Base-by-base conservation (phyloP, 306 rosid species). In the Carpinus fangiana region DNA sequence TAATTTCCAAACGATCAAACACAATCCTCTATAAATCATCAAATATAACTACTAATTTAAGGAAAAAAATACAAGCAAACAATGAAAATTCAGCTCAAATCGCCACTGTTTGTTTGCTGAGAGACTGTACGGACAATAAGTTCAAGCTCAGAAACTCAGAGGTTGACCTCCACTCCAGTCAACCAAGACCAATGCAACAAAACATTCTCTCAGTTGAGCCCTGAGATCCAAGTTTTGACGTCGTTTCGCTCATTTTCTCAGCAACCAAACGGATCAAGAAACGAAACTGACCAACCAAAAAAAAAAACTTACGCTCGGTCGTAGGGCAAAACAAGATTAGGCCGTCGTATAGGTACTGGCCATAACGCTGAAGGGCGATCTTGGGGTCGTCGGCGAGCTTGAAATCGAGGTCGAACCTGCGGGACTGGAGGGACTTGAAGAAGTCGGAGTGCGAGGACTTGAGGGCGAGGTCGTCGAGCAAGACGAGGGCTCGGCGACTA, bases 381-480 rank as follows among this genome's bases (percentile, higher is more conserved):
- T 91, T 89, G 74, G 97, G 98, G 56, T 95, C 97, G 10, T 91
- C 97, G 14, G 99, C 98, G 78, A 95, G 96, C 87, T 91, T 91
- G 90, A 95, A 91, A 31, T 91, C 90, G 82, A 95, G 97, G 75
- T 93, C 89, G 92, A 95, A 93, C 34, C 96, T 98, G 2, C 98
- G 97, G 69, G 98, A 95, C 59, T 86, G 91, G 50, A 93, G 92
- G 38, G 97, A 86, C 48, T 91, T 87, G 91, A 95, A 90, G 90
- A 69, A 95, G 75, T 90, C 54, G 1, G 99, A 95, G 80, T 95
- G 99, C 0, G 99, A 90, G 76, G 99, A 91, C 84, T 89, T 88
- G 87, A 93, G 8, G 55, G 98, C 90, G 64, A 95, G 83, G 79
- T 93, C 99, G 60, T 95, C 99, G 73, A 95, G 93, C 52, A 95